phyloP scores from a whole-genome alignment of 352 stramenopile species.

The Aphanomyces stellatus region DNA sequence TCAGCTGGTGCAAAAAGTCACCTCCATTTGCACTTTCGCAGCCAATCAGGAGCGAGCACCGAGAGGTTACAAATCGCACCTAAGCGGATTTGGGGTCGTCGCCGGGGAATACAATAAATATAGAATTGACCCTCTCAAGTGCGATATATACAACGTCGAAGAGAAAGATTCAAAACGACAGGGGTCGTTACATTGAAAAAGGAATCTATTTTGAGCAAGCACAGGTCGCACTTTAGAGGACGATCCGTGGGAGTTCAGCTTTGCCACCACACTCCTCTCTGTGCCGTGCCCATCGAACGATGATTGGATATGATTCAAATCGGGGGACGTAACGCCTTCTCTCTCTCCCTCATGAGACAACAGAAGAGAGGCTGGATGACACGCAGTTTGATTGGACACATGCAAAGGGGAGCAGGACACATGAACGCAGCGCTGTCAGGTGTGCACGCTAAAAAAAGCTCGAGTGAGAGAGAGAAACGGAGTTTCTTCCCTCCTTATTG shows the following conservation, averaged over 20 bases:
- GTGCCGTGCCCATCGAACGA: too few relatives aligned
- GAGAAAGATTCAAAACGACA: neutral
- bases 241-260: too few relatives aligned
- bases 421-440: too few relatives aligned
- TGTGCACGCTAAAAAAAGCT: conserved; percentile 6
- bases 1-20: neutral
- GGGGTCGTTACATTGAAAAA: neutral
- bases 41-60: neutral
- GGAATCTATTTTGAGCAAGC: neutral
- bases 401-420: too few relatives aligned
- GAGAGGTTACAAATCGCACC: neutral
- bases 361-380: too few relatives aligned
- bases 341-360: too few relatives aligned
- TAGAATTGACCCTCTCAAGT: neutral
- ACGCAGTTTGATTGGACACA: too few relatives aligned
- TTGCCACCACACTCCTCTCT: too few relatives aligned
- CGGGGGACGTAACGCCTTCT: too few relatives aligned
- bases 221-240: neutral
- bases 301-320: too few relatives aligned
- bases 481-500: conserved; percentile 15
- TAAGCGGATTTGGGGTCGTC: neutral
- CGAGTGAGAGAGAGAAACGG: conserved; percentile 4
- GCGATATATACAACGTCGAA: neutral
- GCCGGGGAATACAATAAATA: neutral
- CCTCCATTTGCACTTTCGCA: neutral